Evolutionary conservation across 2,329 filamentous ascomycete genomes (phyloP).

Genomic region (Aspergillus texensis): DNA sequence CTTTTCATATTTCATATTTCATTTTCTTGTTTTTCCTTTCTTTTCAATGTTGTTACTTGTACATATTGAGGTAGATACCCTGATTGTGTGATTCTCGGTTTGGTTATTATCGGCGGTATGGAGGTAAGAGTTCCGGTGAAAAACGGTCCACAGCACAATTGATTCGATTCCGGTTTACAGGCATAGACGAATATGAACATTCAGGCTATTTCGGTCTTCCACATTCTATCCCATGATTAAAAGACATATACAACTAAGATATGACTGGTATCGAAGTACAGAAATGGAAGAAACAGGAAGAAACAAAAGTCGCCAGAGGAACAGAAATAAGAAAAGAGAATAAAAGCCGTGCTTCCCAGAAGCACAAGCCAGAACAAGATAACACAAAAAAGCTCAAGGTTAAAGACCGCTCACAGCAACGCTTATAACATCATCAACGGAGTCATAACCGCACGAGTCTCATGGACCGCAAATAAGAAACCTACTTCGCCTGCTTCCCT

Average conservation of each 20-base stretch:
- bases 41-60: not conserved
- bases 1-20: not conserved
- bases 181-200: not conserved
- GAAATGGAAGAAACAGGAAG: not conserved
- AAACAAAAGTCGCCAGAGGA: not conserved
- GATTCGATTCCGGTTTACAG: not conserved
- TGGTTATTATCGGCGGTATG: not conserved
- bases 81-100: constrained; percentile 11
- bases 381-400: not conserved
- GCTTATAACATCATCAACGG: not conserved
- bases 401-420: not conserved
- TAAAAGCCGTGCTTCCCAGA: not conserved
- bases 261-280: not conserved
- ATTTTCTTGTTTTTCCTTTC: not conserved
- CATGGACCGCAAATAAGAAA: not conserved
- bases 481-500: not conserved
- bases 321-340: not conserved
- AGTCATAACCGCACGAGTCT: not conserved
- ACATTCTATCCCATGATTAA: not conserved
- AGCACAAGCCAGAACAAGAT: not conserved
- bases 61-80: constrained; percentile 18
- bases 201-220: not conserved
- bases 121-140: not conserved
- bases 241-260: not conserved
- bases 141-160: not conserved